Conservation (phyloP, 805 yeast genomes). For the Saccharomycopsis sp. region DNA sequence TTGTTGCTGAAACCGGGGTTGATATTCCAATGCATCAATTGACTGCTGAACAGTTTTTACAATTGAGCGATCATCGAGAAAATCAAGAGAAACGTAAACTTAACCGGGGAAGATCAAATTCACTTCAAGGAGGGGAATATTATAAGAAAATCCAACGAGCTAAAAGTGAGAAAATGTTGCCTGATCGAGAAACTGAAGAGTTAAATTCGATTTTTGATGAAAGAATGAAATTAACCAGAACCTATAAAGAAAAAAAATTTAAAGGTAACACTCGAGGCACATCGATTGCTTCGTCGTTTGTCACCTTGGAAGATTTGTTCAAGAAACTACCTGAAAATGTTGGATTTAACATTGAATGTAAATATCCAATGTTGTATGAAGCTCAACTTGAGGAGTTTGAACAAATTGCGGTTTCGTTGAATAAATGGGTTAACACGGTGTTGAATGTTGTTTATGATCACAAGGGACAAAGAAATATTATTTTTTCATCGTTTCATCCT, state of each 20-base stretch:
- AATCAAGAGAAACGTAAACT: slow-evolving; percentile 12
- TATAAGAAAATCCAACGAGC: not conserved
- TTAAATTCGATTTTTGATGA: slow-evolving; percentile 30
- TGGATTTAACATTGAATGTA: slow-evolving; percentile 92
- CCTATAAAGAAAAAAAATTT: slow-evolving; percentile 78
- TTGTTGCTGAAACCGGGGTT: slow-evolving; percentile 92
- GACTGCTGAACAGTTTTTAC: slow-evolving; percentile 81
- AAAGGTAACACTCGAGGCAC: slow-evolving; percentile 91
- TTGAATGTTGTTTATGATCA: slow-evolving; percentile 72
- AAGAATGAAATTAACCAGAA: slow-evolving; percentile 80
- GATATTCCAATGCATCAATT: slow-evolving; percentile 94
- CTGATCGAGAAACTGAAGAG: slow-evolving; percentile 23
- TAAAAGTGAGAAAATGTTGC: not conserved
- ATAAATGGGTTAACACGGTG: slow-evolving; percentile 83
- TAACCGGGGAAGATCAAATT: slow-evolving; percentile 4
- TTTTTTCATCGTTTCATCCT: slow-evolving; percentile 91
- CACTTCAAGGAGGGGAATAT: slow-evolving; percentile 3
- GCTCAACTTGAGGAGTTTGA: slow-evolving; percentile 87
- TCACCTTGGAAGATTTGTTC: slow-evolving; percentile 80
- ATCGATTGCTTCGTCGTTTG: slow-evolving; percentile 86
- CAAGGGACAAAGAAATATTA: slow-evolving; percentile 73
- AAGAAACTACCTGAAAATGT: slow-evolving; percentile 72
- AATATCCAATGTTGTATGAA: slow-evolving; percentile 93
- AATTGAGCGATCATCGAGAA: slow-evolving; percentile 32
- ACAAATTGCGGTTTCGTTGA: slow-evolving; percentile 72